Conservation (phyloP, 495 filamentous ascomycete genomes). For the Podospora pseudopauciseta region DNA sequence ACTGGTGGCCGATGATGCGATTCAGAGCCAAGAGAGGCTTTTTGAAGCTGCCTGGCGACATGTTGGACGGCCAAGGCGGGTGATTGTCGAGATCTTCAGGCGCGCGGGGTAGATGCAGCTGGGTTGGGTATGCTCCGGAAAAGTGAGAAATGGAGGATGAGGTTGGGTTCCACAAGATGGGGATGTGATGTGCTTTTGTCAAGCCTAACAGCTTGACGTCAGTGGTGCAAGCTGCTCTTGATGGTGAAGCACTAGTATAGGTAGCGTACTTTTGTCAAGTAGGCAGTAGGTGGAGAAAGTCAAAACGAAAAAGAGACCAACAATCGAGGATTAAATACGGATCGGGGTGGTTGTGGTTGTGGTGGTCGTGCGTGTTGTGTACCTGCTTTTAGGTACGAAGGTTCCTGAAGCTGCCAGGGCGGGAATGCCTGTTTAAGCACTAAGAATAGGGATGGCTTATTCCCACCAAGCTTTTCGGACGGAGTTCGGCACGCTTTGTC, state of each 20-base stretch:
- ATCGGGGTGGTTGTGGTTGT: background rate
- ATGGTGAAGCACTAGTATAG: background rate
- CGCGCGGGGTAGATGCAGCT: background rate
- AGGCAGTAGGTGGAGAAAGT: slow-evolving; percentile 1
- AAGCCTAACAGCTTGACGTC: slow-evolving; percentile 6
- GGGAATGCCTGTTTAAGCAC: background rate
- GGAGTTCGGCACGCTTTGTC: background rate
- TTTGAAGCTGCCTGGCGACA: slow-evolving; percentile 39
- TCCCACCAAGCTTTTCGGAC: background rate
- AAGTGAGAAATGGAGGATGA: background rate
- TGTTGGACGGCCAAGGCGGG: slow-evolving; percentile 17
- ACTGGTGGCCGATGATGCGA: slow-evolving; percentile 40
- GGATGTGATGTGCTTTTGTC: background rate
- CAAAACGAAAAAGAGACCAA: background rate
- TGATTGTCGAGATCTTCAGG: background rate
- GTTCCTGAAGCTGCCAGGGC: slow-evolving; percentile 17
- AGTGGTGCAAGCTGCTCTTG: background rate
- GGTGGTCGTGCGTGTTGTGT: background rate
- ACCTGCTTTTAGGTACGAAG: slow-evolving; percentile 11
- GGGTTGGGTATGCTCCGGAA: background rate
- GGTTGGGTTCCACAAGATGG: background rate
- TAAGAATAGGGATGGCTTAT: background rate
- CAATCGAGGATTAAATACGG: background rate
- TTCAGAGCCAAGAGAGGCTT: slow-evolving; percentile 44
- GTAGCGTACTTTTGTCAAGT: background rate